Base-by-base conservation (phyloP, 768 basidiomycete genomes). In the Xerocomus potaroensis region DNA sequence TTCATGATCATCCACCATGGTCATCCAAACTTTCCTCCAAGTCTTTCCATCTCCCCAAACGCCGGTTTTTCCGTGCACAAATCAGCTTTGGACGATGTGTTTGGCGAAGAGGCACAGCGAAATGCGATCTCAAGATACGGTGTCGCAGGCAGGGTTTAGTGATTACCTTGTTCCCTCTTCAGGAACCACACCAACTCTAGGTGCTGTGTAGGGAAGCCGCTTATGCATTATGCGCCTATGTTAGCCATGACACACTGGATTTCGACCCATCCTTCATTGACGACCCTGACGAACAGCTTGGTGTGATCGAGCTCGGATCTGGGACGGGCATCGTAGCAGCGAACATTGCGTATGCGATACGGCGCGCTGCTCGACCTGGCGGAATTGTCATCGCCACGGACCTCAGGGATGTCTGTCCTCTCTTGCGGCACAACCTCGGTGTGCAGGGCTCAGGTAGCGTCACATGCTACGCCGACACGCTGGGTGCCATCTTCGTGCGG, bases 101-200 rank as follows among this genome's bases (percentile, higher is more conserved):
- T 75, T 29, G 61, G 66, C 22, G 48, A 52, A 18, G 55, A 53
- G 38, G 68, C 66, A 36, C 86, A 87, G 62, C 68, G 69, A 47
- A 63, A 71, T 14, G 79, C 84, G 5, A 92, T 92, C 44, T 65
- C 72, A 14, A 70, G 69, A 54, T 91, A 85, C 60, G 89, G 90
- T 5, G 92, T 93, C 46, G 91, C 89, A 8, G 87, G 89, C 26
- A 74, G 87, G 65, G 81, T 93, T 38, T 92, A 90, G 91, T 87
- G 72, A 71, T 62, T 59, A 53, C 43, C 42, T 43, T 36, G n/a
- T 29, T 47, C 26, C 51, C 59, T 41, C 47, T 55, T 47, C 43
- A 47, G 40, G 19, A 24, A 33, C 32, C 9, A 23, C 30, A 45
- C 54, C 45, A 27, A 56, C 45, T n/a, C n/a, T n/a, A n/a, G n/a